These are phyloP conservation scores for Escovopsis weberi DNA, from an alignment of 2,329 filamentous ascomycete genomes.

Conservation along the genomic window DNA sequence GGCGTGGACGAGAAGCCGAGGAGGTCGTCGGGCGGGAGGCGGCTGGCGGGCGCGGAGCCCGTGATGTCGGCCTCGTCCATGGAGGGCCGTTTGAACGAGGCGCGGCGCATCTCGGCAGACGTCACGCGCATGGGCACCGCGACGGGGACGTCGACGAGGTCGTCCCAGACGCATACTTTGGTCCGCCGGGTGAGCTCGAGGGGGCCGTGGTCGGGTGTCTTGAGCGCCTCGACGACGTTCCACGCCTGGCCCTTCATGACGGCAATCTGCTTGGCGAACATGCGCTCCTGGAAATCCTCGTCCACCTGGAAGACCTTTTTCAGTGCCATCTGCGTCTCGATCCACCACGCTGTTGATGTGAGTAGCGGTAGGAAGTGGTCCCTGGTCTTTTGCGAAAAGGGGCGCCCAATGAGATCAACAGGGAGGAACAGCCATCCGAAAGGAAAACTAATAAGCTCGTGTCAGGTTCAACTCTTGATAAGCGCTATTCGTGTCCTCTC, in stretches of 20 bases:
- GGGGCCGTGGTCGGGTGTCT: constrained; percentile 81
- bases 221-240: constrained; percentile 97
- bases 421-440: constrained; percentile 98
- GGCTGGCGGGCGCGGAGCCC: constrained; percentile 18
- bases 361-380: constrained; percentile 92
- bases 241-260: constrained; percentile 99
- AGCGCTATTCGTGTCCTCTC: no score
- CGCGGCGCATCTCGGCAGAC: constrained; percentile 69
- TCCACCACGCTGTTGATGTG: constrained; percentile 95
- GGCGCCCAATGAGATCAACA: constrained; percentile 87
- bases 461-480: no score
- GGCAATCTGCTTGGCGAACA: constrained; percentile 96
- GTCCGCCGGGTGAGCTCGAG: constrained; percentile 82
- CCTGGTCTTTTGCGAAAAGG: constrained; percentile 85
- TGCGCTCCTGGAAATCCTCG: constrained; percentile 91
- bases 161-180: constrained; percentile 94
- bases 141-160: constrained; percentile 88
- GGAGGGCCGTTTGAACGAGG: constrained; percentile 30
- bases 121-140: constrained; percentile 79
- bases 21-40: constrained; percentile 44
- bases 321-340: constrained; percentile 75
- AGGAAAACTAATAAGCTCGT: constrained; percentile 55
- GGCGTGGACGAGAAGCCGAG: constrained; percentile 50
- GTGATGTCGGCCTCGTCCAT: constrained; percentile 81
- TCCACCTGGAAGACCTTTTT: constrained; percentile 83